Percentiles rank a stretch among this genome's conserved stretches.
These are phyloP conservation scores for Inga oerstediana DNA, from an alignment of 306 rosid species.

Conservation along the genomic window DNA sequence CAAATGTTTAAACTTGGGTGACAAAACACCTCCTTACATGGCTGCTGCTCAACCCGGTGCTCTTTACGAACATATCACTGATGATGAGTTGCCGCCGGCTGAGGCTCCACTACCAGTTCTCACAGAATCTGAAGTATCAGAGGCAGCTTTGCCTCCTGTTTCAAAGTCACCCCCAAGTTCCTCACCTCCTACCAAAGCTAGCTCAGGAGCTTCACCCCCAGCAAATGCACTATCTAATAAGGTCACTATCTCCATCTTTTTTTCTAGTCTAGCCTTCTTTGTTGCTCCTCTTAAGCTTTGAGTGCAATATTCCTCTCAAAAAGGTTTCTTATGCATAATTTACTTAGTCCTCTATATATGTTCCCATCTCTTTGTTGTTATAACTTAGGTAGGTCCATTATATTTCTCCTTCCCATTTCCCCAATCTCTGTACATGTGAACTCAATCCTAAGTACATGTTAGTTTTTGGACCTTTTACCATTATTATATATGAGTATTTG, in stretches of 20 bases:
- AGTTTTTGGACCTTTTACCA: constrained; percentile 28
- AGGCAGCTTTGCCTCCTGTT: constrained; percentile 74
- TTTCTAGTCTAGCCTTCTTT: constrained; percentile 52
- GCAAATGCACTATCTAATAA: constrained; percentile 58
- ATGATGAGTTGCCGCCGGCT: constrained; percentile 55
- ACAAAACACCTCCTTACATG: constrained; percentile 58
- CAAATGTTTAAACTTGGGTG: constrained; percentile 48
- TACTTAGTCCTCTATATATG: constrained; percentile 15
- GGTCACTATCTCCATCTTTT: constrained; percentile 46
- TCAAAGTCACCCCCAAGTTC: constrained; percentile 29
- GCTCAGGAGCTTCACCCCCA: constrained; percentile 16
- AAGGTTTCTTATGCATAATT: constrained; percentile 6
- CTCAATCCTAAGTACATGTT: constrained; percentile 39
- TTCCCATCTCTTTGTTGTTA: constrained; percentile 31
- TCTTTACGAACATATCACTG: constrained; percentile 32
- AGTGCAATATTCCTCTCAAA: constrained; percentile 20
- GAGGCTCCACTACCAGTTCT: constrained; percentile 67
- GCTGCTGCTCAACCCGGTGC: constrained; percentile 49
- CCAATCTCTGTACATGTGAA: constrained; percentile 31
- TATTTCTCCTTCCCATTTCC: constrained; percentile 44
- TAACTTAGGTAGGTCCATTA: constrained; percentile 47
- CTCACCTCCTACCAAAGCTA: constrained; percentile 28
- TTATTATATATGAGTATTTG: constrained; percentile 32
- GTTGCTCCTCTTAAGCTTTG: constrained; percentile 47
- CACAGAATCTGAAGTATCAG: constrained; percentile 51